phyloP scores from a whole-genome alignment of 352 stramenopile species.

The Globisporangium nodosum region DNA sequence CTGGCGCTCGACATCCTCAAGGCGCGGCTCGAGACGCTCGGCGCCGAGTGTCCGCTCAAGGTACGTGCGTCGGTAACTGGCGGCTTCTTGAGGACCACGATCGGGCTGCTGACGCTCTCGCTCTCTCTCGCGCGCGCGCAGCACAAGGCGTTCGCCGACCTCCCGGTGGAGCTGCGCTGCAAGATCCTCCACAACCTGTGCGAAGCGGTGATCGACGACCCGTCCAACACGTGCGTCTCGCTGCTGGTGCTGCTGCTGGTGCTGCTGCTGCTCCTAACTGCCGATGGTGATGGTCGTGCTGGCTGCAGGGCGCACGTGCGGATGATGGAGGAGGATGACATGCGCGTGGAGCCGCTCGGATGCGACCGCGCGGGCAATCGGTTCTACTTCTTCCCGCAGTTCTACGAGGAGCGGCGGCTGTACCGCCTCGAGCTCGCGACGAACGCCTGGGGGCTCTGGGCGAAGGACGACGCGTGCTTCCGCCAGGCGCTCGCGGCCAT shows the following conservation, averaged over 20 bases:
- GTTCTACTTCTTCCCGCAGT: slow-evolving; percentile 85
- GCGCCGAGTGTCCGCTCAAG: slow-evolving; percentile 51
- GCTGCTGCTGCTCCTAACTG: no score
- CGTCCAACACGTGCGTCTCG: slow-evolving; percentile 54
- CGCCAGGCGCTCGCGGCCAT: slow-evolving; percentile 48
- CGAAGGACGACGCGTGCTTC: slow-evolving; percentile 66
- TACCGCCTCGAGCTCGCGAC: slow-evolving; percentile 53
- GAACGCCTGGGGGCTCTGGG: slow-evolving; percentile 67
- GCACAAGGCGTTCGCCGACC: slow-evolving; percentile 70
- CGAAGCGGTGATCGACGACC: slow-evolving; percentile 76
- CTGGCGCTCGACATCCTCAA: slow-evolving; percentile 60
- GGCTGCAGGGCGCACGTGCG: slow-evolving; percentile 65
- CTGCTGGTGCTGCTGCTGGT: no score
- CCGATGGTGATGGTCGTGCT: neutral
- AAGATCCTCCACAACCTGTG: slow-evolving; percentile 81
- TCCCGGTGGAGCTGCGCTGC: slow-evolving; percentile 66
- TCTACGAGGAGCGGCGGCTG: slow-evolving; percentile 77
- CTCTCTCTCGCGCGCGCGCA: slow-evolving; percentile 11
- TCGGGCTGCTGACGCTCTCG: slow-evolving; percentile 6
- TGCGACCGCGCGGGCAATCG: slow-evolving; percentile 67
- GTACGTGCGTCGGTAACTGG: slow-evolving; percentile 10
- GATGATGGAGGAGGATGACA: slow-evolving; percentile 84
- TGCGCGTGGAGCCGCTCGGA: slow-evolving; percentile 69
- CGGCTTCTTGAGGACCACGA: neutral
- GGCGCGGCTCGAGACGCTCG: slow-evolving; percentile 40